These are phyloP conservation scores for Hypoxylon trugodes DNA, from an alignment of 495 filamentous ascomycete genomes.

Conservation along the genomic window DNA sequence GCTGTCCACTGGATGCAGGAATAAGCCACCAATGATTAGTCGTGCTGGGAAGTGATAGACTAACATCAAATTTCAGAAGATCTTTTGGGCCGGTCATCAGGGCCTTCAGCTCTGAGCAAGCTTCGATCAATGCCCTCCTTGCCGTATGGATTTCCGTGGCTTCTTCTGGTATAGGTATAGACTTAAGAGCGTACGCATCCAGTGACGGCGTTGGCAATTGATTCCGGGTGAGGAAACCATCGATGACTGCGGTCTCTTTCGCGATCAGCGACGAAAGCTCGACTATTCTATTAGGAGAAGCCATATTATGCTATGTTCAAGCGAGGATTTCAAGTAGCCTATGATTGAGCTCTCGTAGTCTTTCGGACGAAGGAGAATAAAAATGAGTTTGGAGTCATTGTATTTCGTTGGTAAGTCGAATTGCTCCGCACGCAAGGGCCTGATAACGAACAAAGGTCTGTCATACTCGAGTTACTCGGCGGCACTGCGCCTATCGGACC, in stretches of 20 bases:
- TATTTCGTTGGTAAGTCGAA: too few species aligned
- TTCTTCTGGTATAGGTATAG: conserved; percentile 19
- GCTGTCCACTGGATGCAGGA: conserved; percentile 21
- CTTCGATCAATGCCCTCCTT: conserved; percentile 15
- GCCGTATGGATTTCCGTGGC: conserved; percentile 10
- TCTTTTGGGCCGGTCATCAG: conserved; percentile 24
- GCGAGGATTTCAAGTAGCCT: neutral
- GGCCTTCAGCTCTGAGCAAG: conserved; percentile 24
- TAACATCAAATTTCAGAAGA: conserved; percentile 22
- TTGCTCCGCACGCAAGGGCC: too few species aligned
- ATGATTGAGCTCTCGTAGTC: neutral
- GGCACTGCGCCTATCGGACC: too few species aligned
- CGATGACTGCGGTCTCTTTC: conserved; percentile 13
- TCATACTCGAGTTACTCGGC: too few species aligned
- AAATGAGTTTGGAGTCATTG: too few species aligned
- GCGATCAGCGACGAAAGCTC: conserved; percentile 23
- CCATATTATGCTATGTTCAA: neutral
- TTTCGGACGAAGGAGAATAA: neutral
- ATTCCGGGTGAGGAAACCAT: conserved; percentile 15
- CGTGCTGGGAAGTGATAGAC: neutral
- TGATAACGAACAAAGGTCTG: too few species aligned
- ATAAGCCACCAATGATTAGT: neutral
- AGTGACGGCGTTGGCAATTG: conserved; percentile 19
- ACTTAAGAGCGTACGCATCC: conserved; percentile 13
- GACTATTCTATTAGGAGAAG: conserved; percentile 17